A percentile compares a stretch with the other conserved stretches of the same genome.
Conservation (phyloP, 441 rosid species). For the Populus tomentosa region DNA sequence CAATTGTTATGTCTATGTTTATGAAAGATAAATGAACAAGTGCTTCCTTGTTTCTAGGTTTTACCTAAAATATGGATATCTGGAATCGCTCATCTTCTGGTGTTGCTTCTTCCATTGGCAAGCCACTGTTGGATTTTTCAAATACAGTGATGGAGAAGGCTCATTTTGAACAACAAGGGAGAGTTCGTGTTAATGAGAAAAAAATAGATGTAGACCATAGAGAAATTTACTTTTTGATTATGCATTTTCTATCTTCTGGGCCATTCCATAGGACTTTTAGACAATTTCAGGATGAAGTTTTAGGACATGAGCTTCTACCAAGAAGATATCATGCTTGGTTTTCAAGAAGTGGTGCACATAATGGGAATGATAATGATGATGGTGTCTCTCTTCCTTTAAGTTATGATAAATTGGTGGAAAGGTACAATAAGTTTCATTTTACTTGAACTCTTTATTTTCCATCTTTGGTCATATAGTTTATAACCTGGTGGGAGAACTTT, state of each 20-base stretch:
- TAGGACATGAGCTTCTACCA: conserved; percentile 86
- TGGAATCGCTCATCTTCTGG: conserved; percentile 50
- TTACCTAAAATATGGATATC: conserved; percentile 46
- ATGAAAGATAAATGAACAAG: conserved; percentile 7
- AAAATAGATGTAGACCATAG: conserved; percentile 67
- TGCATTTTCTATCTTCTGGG: conserved; percentile 82
- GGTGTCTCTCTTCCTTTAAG: conserved; percentile 74
- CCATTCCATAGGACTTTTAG: conserved; percentile 77
- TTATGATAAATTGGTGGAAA: conserved; percentile 62
- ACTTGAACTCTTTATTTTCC: conserved; percentile 6
- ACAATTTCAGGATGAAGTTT: conserved; percentile 69
- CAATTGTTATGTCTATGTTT: background rate
- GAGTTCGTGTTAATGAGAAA: conserved; percentile 33
- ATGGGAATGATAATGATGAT: conserved; percentile 65
- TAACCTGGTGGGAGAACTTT: background rate
- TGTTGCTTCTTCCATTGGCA: conserved; percentile 39
- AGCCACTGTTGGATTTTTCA: conserved; percentile 41
- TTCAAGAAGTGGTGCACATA: conserved; percentile 68
- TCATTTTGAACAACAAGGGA: conserved; percentile 40
- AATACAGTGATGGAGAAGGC: conserved; percentile 43
- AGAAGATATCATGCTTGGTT: conserved; percentile 98
- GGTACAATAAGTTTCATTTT: conserved; percentile 40
- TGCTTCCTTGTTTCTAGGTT: conserved; percentile 32
- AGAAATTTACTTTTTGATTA: conserved; percentile 92
- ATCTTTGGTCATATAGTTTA: conserved; percentile 5